Conservation (phyloP, 352 stramenopile species). For the Phytopythium litorale region DNA sequence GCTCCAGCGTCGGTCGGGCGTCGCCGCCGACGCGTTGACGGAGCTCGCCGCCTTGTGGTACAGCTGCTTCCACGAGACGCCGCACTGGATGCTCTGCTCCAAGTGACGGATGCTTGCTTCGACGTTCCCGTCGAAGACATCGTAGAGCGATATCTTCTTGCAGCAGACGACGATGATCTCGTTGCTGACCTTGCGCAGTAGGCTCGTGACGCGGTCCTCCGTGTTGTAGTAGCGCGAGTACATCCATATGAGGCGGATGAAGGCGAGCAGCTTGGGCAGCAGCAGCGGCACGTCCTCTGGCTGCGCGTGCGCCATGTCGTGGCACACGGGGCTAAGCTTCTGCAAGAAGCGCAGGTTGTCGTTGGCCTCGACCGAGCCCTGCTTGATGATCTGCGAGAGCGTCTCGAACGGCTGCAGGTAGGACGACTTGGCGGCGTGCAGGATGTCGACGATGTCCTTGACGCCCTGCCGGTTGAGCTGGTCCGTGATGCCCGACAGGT, state of each 20-base stretch:
- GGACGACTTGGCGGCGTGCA: slow-evolving; percentile 88
- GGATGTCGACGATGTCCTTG: slow-evolving; percentile 87
- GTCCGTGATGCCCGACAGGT: slow-evolving; percentile 92
- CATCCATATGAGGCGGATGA: slow-evolving; percentile 94
- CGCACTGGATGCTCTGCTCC: slow-evolving; percentile 91
- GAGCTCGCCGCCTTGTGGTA: slow-evolving; percentile 61
- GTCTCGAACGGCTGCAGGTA: slow-evolving; percentile 93
- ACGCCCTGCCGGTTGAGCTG: slow-evolving; percentile 91
- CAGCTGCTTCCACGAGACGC: slow-evolving; percentile 91
- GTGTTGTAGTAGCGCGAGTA: slow-evolving; percentile 95
- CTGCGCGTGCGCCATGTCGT: slow-evolving; percentile 81
- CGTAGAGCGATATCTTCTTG: slow-evolving; percentile 80
- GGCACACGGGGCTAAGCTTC: slow-evolving; percentile 88
- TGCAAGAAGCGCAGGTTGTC: slow-evolving; percentile 95
- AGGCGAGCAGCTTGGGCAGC: slow-evolving; percentile 90
- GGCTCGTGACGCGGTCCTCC: slow-evolving; percentile 89
- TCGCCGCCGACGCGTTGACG: slow-evolving; percentile 51
- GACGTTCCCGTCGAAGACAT: slow-evolving; percentile 94
- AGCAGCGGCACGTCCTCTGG: slow-evolving; percentile 89
- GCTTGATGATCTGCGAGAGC: slow-evolving; percentile 91
- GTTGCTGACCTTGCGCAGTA: slow-evolving; percentile 94
- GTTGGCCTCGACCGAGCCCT: slow-evolving; percentile 89
- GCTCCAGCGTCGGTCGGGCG: slow-evolving; percentile 71
- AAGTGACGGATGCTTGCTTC: slow-evolving; percentile 84
- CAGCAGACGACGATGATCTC: slow-evolving; percentile 92